Conservation (phyloP, 352 stramenopile species). For the Pythium dissotocum region DNA sequence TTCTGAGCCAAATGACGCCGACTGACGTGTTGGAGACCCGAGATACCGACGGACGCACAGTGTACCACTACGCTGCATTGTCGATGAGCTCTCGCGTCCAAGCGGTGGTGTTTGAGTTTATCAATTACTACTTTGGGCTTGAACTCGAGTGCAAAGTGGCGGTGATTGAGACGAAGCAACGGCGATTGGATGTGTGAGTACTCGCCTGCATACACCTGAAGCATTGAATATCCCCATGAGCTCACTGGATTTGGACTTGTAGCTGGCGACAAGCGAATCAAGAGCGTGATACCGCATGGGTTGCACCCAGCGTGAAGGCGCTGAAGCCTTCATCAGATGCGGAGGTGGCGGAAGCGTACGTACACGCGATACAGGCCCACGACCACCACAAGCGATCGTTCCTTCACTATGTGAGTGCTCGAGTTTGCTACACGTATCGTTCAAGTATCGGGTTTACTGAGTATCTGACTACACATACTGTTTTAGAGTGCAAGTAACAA, state of each 20-base stretch:
- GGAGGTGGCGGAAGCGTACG: conserved; percentile 35
- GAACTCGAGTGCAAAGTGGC: conserved; percentile 5
- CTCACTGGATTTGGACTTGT: neutral
- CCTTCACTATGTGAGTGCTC: conserved; percentile 52
- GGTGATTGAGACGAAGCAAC: conserved; percentile 13
- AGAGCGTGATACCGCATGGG: conserved; percentile 18
- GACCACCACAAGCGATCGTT: conserved; percentile 47
- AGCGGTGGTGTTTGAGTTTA: conserved; percentile 23
- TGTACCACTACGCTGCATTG: conserved; percentile 27
- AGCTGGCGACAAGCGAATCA: conserved; percentile 10
- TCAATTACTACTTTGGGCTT: conserved; percentile 11
- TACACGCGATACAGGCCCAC: conserved; percentile 30
- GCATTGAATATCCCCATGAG: neutral
- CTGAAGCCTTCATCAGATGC: conserved; percentile 29
- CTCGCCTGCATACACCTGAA: neutral
- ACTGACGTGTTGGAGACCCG: conserved; percentile 5
- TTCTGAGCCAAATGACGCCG: conserved; percentile 16
- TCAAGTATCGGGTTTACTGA: no score
- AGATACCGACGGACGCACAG: conserved; percentile 15
- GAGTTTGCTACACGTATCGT: neutral
- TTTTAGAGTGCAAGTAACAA: conserved; percentile 13
- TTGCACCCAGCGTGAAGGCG: conserved; percentile 49
- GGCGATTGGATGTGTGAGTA: conserved; percentile 13
- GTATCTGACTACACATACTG: neutral
- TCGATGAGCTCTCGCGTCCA: conserved; percentile 5